Conservation (phyloP, 768 basidiomycete species). For the Mycena venus region DNA sequence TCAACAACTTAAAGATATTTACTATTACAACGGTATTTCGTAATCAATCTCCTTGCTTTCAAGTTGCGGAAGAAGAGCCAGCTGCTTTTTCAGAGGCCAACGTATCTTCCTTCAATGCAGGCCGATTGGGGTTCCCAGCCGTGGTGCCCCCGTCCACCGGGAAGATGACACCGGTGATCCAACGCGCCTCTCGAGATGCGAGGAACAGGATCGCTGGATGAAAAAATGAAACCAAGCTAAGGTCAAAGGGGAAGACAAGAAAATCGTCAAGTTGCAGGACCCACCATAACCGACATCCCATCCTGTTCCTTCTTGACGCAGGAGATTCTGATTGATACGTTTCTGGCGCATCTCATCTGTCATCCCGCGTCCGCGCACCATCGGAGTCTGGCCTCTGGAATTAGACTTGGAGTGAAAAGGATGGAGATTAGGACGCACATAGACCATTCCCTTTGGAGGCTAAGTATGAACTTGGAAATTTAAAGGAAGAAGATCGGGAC, state of each 20-base stretch:
- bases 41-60: no score
- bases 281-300: constrained; percentile 58
- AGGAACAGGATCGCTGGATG: constrained; percentile 46
- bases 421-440: constrained; percentile 22
- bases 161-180: constrained; percentile 57
- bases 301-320: constrained; percentile 58
- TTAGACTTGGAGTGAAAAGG: background rate
- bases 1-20: no score
- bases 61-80: background rate
- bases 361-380: constrained; percentile 55
- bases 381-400: constrained; percentile 44
- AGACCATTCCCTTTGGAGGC: constrained; percentile 59
- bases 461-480: no score
- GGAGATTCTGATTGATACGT: constrained; percentile 50
- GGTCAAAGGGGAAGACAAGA: background rate
- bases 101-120: constrained; percentile 20
- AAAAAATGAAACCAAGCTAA: background rate
- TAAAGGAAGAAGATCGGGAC: background rate
- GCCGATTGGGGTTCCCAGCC: constrained; percentile 37
- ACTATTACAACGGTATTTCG: no score
- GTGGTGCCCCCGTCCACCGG: constrained; percentile 59
- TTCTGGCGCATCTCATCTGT: constrained; percentile 51
- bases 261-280: background rate
- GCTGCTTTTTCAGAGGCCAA: background rate
- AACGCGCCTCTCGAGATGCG: constrained; percentile 57